Evolutionary conservation across 2,329 filamentous ascomycete species (phyloP), one percentile per base, ranked within the genome.

Genomic region (Trichoderma aggressivum): DNA sequence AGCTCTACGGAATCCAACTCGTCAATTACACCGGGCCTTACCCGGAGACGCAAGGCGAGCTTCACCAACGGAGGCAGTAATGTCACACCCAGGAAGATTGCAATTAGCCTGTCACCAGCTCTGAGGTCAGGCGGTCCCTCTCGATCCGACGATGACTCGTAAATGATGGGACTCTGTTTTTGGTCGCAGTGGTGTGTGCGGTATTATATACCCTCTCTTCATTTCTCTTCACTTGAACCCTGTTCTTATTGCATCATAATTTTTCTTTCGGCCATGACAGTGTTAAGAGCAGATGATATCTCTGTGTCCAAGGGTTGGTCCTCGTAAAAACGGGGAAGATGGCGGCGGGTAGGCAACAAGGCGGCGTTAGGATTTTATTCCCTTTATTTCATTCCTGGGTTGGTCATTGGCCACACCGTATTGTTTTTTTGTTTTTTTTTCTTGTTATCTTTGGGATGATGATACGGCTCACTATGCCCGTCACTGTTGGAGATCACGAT

Each of bases 41-140:
- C 74, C 32, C 75, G 76, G 56, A 77, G 79, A 72, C 79, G 82
- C 18, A 79, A 85, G 47, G 24, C 47, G 77, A 82, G 82, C 65
- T 84, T 86, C 73, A 80, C 80, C 3, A 79, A 80, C 24, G 79
- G 82, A 65, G 78, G 82, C 7, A 82, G 81, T 28, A 81, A 79
- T 47, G 79, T 80, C 39, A 80, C 79, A 7, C 79, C 83, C 6
- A 87, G 84, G 74, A 89, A 89, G 78, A 89, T 90, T 75, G 83
- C 87, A 69, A 90, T 90, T 74, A 89, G 85, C 75, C 80, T 89
- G 39, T 85, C 86, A 7, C 79, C 86, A 5, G 80, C 81, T 36
- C 74, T 85, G 30, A 84, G 82, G 76, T 82, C 81, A 39, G 81
- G 80, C 11, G 80, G 80, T 28, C 77, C 77, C 55, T 72, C 79